phyloP scores from a whole-genome alignment of 2,329 filamentous ascomycete species.

The Elsinoe arachidis region DNA sequence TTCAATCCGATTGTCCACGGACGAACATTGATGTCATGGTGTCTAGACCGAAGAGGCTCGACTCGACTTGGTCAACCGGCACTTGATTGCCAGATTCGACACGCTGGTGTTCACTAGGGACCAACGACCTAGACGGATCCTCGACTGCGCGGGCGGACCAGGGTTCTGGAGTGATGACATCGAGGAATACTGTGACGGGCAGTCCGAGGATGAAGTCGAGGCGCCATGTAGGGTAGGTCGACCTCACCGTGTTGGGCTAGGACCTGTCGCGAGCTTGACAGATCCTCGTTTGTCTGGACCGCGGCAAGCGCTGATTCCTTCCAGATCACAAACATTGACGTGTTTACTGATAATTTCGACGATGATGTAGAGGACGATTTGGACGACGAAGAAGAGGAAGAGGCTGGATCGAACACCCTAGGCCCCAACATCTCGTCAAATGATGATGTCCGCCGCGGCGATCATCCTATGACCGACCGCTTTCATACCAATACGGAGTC shows the following conservation, averaged over 20 bases:
- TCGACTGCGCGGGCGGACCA: constrained; percentile 12
- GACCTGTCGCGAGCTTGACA: too few species aligned
- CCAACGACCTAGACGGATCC: neutral
- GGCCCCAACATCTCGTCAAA: neutral
- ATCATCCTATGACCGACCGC: neutral
- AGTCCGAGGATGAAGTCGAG: neutral
- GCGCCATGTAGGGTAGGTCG: neutral
- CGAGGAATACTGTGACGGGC: neutral
- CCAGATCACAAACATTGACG: neutral
- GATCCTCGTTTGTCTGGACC: too few species aligned
- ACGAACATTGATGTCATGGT: too few species aligned
- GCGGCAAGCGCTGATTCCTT: too few species aligned
- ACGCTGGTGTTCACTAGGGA: neutral
- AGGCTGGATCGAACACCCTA: neutral
- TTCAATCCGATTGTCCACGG: too few species aligned
- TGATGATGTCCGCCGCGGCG: neutral
- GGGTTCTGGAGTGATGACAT: constrained; percentile 3
- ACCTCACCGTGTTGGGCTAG: neutral
- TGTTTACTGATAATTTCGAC: constrained; percentile 4
- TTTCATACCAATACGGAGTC: neutral
- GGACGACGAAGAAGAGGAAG: constrained; percentile 26
- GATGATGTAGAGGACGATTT: constrained; percentile 15
- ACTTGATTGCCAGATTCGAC: neutral
- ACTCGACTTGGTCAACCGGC: neutral
- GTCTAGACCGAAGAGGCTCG: constrained; percentile 2